These are phyloP conservation scores for Butyriboletus pseudospeciosus DNA, from an alignment of 1,284 basidiomycete genomes.

Conservation along the genomic window DNA sequence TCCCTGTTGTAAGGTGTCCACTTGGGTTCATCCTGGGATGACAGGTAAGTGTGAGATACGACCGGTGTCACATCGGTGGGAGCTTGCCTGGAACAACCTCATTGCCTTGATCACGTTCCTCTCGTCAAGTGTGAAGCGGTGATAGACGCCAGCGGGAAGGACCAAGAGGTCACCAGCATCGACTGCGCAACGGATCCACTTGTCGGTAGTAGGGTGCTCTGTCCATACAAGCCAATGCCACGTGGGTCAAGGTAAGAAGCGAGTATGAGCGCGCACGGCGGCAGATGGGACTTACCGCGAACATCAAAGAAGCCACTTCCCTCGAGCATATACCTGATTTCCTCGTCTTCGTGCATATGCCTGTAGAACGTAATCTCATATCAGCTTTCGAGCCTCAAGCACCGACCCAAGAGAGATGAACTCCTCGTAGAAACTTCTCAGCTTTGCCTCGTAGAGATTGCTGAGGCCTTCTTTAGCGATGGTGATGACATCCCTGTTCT, in stretches of 20 bases:
- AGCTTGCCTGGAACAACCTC: slow-evolving; percentile 69
- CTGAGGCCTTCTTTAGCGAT: slow-evolving; percentile 73
- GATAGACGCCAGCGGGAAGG: slow-evolving; percentile 76
- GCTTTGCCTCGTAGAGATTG: slow-evolving; percentile 72
- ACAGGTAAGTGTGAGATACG: neutral
- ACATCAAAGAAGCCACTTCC: slow-evolving; percentile 86
- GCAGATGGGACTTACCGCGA: slow-evolving; percentile 48
- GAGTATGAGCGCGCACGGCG: too few species aligned
- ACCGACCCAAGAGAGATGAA: slow-evolving; percentile 33
- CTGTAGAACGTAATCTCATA: slow-evolving; percentile 34
- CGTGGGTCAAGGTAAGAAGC: neutral
- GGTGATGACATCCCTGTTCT: slow-evolving; percentile 73
- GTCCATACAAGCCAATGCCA: neutral
- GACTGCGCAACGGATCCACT: slow-evolving; percentile 72
- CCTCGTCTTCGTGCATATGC: slow-evolving; percentile 89
- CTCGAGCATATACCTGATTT: slow-evolving; percentile 79
- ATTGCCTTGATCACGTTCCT: slow-evolving; percentile 65
- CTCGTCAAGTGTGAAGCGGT: slow-evolving; percentile 79
- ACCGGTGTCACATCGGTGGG: neutral
- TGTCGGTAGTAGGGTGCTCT: slow-evolving; percentile 53
- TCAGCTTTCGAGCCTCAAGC: neutral
- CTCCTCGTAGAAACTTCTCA: slow-evolving; percentile 80
- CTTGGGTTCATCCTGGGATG: slow-evolving; percentile 74
- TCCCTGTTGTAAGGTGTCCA: slow-evolving; percentile 75
- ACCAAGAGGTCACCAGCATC: slow-evolving; percentile 70